These are phyloP conservation scores for Ogataea trehalophila DNA, from an alignment of 805 yeast genomes.

Conservation along the genomic window DNA sequence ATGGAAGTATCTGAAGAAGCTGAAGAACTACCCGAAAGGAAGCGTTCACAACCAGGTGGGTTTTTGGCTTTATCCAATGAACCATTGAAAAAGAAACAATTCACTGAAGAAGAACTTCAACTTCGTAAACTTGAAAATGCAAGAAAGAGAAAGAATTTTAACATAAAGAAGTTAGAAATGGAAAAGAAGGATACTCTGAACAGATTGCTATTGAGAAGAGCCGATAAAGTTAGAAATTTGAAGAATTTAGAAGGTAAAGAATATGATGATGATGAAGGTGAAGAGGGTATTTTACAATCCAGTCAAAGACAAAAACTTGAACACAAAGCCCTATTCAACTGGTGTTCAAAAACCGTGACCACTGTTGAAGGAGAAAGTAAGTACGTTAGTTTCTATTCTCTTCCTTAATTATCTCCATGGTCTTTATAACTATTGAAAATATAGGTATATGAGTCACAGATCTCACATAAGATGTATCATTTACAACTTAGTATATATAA, in stretches of 20 bases:
- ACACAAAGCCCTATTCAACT: constrained; percentile 44
- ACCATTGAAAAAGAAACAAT: constrained; percentile 44
- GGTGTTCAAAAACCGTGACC: constrained; percentile 29
- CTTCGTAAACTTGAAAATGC: constrained; percentile 82
- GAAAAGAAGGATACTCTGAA: constrained; percentile 91
- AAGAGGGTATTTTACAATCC: constrained; percentile 6
- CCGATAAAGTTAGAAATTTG: constrained; percentile 56
- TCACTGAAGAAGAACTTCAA: constrained; percentile 81
- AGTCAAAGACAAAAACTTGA: constrained; percentile 36
- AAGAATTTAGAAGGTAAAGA: constrained; percentile 24
- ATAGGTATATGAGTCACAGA: too few relatives aligned
- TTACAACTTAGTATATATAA: too few relatives aligned
- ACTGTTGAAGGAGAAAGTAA: constrained; percentile 10
- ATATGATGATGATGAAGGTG: constrained; percentile 24
- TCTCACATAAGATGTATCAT: too few relatives aligned
- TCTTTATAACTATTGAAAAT: too few relatives aligned
- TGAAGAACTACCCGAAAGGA: constrained; percentile 9
- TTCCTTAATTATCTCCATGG: background rate
- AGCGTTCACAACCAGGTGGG: constrained; percentile 19
- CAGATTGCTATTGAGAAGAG: constrained; percentile 77
- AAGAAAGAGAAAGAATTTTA: constrained; percentile 79
- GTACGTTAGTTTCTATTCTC: constrained; percentile 18
- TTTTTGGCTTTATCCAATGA: constrained; percentile 35
- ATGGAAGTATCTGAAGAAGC: constrained; percentile 29
- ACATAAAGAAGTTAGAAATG: constrained; percentile 78